Conservation (phyloP, 805 yeast species). For the Saitoella complicata region DNA sequence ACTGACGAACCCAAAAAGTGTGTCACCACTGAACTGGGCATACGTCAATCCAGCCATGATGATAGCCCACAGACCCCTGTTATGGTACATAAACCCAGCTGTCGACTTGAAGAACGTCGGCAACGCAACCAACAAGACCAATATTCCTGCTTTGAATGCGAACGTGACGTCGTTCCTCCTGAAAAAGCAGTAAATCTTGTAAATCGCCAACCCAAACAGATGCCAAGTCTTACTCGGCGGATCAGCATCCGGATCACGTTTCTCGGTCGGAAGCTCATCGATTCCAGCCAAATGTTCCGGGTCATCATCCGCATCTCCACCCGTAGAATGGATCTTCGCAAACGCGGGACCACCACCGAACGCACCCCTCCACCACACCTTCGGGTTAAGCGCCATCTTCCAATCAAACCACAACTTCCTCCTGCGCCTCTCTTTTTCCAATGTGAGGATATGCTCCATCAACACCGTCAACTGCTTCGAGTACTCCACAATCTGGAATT, state of each 20-base stretch:
- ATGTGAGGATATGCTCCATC: too few species aligned
- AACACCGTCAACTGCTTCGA: too few species aligned
- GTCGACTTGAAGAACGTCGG: conserved; percentile 18
- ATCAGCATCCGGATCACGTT: conserved; percentile 5
- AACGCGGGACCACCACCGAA: not conserved
- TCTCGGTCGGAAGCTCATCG: not conserved
- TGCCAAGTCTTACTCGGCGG: conserved; percentile 4
- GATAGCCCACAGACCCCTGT: conserved; percentile 19
- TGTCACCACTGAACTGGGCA: conserved; percentile 20
- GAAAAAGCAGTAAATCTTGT: not conserved
- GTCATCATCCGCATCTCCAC: not conserved
- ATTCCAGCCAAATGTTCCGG: not conserved
- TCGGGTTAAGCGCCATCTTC: too few species aligned
- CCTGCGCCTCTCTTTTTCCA: not conserved
- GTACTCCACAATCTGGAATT: not conserved
- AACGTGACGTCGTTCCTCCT: not conserved
- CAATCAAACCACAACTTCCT: not conserved
- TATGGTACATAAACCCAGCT: conserved; percentile 13
- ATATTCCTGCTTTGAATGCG: conserved; percentile 2
- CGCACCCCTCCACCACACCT: not conserved
- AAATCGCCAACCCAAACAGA: conserved; percentile 2
- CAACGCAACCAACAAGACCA: conserved; percentile 7
- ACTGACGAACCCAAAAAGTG: conserved; percentile 16
- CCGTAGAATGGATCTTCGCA: not conserved
- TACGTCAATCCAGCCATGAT: conserved; percentile 19